A percentile compares a stretch with the other conserved stretches of the same genome.
Evolutionary conservation across 768 basidiomycete genomes (phyloP).

Genomic region (Rhodotorula taiwanensis): DNA sequence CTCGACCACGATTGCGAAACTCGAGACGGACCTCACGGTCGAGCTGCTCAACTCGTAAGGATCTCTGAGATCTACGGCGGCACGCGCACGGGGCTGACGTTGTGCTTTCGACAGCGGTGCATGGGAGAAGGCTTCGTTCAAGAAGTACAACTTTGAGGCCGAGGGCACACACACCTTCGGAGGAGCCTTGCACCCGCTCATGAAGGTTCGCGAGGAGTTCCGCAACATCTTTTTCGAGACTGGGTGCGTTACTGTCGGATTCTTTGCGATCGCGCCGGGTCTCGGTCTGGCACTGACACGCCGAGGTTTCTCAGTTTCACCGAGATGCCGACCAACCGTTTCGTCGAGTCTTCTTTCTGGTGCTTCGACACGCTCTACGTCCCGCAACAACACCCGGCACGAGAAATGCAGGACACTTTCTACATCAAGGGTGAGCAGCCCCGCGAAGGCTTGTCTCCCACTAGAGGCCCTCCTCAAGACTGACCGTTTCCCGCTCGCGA

Average conservation of each 20-base stretch:
- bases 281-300: no score
- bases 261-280: no score
- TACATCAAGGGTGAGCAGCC: slow-evolving; percentile 71
- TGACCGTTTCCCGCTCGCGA: background rate
- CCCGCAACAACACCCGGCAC: slow-evolving; percentile 96
- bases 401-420: slow-evolving; percentile 97
- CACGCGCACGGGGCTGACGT: background rate
- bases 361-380: slow-evolving; percentile 98
- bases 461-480: background rate
- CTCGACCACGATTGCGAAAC: slow-evolving; percentile 82
- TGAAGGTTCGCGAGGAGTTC: slow-evolving; percentile 97
- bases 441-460: slow-evolving; percentile 1
- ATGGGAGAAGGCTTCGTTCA: slow-evolving; percentile 90
- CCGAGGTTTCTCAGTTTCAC: no score
- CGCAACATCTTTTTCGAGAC: slow-evolving; percentile 97
- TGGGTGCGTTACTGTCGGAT: slow-evolving; percentile 69
- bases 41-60: slow-evolving; percentile 89
- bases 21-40: slow-evolving; percentile 89
- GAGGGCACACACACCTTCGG: slow-evolving; percentile 82
- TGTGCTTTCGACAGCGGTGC: slow-evolving; percentile 56
- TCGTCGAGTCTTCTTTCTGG: slow-evolving; percentile 98
- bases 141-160: slow-evolving; percentile 98
- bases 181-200: slow-evolving; percentile 87
- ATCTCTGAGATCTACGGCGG: background rate
- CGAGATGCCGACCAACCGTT: slow-evolving; percentile 94